These are phyloP conservation scores for Xylogone sp. DNA, from an alignment of 2,329 filamentous ascomycete genomes.

Conservation along the genomic window DNA sequence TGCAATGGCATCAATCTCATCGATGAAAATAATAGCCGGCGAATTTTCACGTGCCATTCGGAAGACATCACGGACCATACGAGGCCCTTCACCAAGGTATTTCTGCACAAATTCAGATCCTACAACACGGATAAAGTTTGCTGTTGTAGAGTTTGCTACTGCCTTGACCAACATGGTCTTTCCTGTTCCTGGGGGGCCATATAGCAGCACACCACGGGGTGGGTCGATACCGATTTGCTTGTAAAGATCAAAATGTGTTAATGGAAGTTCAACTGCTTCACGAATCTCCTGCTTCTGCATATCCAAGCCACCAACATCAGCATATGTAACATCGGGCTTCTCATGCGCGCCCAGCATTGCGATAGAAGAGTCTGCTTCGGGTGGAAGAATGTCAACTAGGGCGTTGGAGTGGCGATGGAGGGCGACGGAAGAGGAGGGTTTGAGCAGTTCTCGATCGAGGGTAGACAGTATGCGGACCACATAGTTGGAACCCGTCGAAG, in stretches of 20 bases:
- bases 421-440: conserved; percentile 95
- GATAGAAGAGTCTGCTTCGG: conserved; percentile 97
- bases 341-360: conserved; percentile 96
- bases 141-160: conserved; percentile 95
- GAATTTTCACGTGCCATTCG: conserved; percentile 98
- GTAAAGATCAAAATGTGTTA: conserved; percentile 97
- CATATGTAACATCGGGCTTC: conserved; percentile 97
- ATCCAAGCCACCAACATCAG: conserved; percentile 93
- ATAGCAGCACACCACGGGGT: conserved; percentile 90
- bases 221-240: conserved; percentile 99
- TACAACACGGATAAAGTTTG: conserved; percentile 96
- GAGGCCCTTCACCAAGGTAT: conserved; percentile 93
- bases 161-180: conserved; percentile 99
- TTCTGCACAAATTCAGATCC: conserved; percentile 99
- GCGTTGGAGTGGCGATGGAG: conserved; percentile 98
- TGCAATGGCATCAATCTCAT: conserved; percentile 97
- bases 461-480: conserved; percentile 97
- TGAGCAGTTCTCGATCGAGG: conserved; percentile 95
- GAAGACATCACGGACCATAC: conserved; percentile 99
- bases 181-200: conserved; percentile 91
- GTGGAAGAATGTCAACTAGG: conserved; percentile 96
- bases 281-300: conserved; percentile 99
- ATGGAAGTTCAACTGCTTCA: conserved; percentile 92
- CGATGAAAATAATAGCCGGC: conserved; percentile 98
- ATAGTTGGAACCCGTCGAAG: conserved; percentile 97